Percentiles rank a stretch among this genome's conserved stretches.
Evolutionary conservation across 2,329 filamentous ascomycete genomes (phyloP).

Genomic region (Dothideomycetes sp.): DNA sequence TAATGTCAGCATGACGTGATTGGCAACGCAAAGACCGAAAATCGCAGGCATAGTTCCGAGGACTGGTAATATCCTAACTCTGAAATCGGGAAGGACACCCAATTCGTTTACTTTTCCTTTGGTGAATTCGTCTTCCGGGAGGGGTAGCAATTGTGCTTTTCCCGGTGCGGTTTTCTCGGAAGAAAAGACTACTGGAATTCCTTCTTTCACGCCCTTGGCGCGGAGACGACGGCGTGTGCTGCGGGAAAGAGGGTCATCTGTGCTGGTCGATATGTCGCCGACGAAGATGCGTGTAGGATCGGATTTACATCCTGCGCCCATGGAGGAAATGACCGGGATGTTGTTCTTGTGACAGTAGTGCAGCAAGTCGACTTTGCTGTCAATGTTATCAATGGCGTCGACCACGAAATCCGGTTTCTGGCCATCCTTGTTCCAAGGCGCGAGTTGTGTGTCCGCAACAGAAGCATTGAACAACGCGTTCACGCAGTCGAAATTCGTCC

Average conservation of each 20-base stretch:
- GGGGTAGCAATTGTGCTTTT: constrained; percentile 79
- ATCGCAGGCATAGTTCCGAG: constrained; percentile 95
- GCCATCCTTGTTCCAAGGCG: constrained; percentile 48
- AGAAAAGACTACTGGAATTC: constrained; percentile 87
- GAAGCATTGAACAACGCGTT: constrained; percentile 71
- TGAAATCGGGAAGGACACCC: constrained; percentile 82
- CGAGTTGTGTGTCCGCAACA: constrained; percentile 58
- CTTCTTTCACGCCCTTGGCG: constrained; percentile 64
- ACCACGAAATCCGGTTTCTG: constrained; percentile 77
- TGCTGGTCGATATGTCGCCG: constrained; percentile 80
- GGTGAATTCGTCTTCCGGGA: constrained; percentile 77
- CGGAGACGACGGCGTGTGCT: constrained; percentile 74
- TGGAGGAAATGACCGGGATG: constrained; percentile 80
- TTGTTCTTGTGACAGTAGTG: constrained; percentile 74
- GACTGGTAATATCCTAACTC: constrained; percentile 88
- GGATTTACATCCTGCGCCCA: constrained; percentile 94
- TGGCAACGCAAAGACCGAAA: constrained; percentile 84
- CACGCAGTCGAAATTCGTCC: constrained; percentile 79
- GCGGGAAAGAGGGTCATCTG: constrained; percentile 80
- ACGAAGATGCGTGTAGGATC: constrained; percentile 75
- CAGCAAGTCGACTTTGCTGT: constrained; percentile 85
- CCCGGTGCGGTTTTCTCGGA: constrained; percentile 83
- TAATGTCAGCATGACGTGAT: constrained; percentile 80
- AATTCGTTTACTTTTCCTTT: constrained; percentile 82
- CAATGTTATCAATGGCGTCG: constrained; percentile 97